phyloP scores from a whole-genome alignment of 495 filamentous ascomycete genomes.

The Xylaria acuta region DNA sequence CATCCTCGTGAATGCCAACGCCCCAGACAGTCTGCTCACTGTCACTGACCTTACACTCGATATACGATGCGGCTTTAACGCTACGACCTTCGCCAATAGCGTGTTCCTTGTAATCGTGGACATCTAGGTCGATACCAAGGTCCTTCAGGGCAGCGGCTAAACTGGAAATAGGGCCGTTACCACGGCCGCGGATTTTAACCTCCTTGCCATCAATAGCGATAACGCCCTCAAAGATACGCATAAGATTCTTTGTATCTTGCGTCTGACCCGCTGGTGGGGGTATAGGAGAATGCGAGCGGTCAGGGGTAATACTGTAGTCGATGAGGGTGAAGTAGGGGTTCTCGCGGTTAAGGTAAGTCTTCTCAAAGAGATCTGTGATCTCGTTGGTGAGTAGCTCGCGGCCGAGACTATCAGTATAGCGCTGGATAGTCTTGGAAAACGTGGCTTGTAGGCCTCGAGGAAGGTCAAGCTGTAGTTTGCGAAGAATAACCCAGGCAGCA shows the following conservation, averaged over 20 bases:
- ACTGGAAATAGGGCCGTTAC: conserved; percentile 90
- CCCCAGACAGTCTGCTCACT: conserved; percentile 84
- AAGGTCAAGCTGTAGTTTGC: conserved; percentile 87
- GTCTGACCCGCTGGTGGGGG: conserved; percentile 72
- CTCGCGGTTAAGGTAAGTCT: conserved; percentile 80
- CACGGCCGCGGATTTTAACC: conserved; percentile 77
- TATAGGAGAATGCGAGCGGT: conserved; percentile 78
- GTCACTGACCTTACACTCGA: conserved; percentile 82
- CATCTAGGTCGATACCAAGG: conserved; percentile 91
- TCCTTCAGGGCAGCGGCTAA: conserved; percentile 80
- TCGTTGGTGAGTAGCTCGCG: conserved; percentile 84
- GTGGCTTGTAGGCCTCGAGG: conserved; percentile 92
- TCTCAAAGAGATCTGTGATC: conserved; percentile 84
- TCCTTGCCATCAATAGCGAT: conserved; percentile 83
- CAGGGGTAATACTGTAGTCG: conserved; percentile 90
- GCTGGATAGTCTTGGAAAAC: conserved; percentile 87
- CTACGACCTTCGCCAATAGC: conserved; percentile 77
- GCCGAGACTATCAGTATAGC: conserved; percentile 71
- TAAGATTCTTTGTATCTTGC: conserved; percentile 75
- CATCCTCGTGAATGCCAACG: conserved; percentile 93
- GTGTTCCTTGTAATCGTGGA: conserved; percentile 96
- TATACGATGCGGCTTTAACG: conserved; percentile 95
- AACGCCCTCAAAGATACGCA: conserved; percentile 86
- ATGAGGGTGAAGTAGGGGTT: conserved; percentile 86
- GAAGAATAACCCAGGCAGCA: conserved; percentile 92